Conservation (phyloP, 2,329 filamentous ascomycete species). For the Ceratocystis colombiana region DNA sequence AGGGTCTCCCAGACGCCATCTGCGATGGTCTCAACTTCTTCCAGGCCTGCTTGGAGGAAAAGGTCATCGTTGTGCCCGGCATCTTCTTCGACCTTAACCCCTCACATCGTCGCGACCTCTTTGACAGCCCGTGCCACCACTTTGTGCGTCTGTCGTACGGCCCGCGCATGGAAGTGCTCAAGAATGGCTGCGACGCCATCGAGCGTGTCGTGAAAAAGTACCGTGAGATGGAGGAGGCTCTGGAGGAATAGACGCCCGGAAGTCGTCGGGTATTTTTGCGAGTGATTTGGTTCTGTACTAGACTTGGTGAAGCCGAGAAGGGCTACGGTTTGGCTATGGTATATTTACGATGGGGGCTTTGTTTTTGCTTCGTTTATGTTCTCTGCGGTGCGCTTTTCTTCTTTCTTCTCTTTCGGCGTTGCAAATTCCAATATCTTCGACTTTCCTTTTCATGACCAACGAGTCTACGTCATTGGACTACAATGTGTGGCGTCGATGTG, state of each 20-base stretch:
- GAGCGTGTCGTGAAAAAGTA: conserved; percentile 69
- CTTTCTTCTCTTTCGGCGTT: background rate
- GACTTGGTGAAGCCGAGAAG: background rate
- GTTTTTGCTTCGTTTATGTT: background rate
- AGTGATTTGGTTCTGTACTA: background rate
- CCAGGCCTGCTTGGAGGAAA: conserved; percentile 82
- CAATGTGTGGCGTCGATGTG: background rate
- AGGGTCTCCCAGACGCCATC: conserved; percentile 65
- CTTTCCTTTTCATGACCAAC: background rate
- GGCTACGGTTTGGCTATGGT: background rate
- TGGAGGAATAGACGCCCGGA: conserved; percentile 20
- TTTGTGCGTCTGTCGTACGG: conserved; percentile 81
- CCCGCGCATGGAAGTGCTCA: conserved; percentile 66
- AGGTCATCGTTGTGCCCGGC: conserved; percentile 90
- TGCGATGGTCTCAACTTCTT: conserved; percentile 95
- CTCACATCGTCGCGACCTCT: conserved; percentile 75
- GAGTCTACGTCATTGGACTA: background rate
- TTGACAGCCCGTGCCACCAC: conserved; percentile 89
- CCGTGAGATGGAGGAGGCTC: conserved; percentile 29
- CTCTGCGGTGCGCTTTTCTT: background rate
- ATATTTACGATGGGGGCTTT: background rate
- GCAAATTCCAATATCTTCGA: conserved; percentile 3
- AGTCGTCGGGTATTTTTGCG: background rate
- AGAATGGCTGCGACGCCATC: conserved; percentile 73
- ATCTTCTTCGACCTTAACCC: conserved; percentile 98